Evolutionary conservation across 2,329 filamentous ascomycete genomes (phyloP).

Genomic region (Thielaviopsis musarum): DNA sequence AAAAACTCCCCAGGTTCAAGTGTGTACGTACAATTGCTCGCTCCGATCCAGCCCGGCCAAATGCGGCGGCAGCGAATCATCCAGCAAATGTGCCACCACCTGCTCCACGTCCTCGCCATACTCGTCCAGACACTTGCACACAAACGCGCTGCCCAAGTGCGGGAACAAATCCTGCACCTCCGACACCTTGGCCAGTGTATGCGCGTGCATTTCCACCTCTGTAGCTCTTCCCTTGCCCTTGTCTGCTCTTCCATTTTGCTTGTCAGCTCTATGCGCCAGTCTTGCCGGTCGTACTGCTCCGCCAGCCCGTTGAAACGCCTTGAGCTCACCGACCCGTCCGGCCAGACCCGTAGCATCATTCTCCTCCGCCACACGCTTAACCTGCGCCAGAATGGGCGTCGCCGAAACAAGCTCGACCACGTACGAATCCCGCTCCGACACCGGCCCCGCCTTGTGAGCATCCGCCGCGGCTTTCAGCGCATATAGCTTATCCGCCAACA

Average conservation of each 20-base stretch:
- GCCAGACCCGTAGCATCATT: slow-evolving; percentile 37
- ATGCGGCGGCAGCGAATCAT: slow-evolving; percentile 55
- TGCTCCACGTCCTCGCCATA: slow-evolving; percentile 64
- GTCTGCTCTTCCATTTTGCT: slow-evolving; percentile 24
- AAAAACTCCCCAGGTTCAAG: not conserved
- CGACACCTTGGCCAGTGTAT: slow-evolving; percentile 68
- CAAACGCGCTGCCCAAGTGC: slow-evolving; percentile 66
- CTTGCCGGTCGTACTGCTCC: slow-evolving; percentile 23
- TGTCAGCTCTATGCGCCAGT: no score
- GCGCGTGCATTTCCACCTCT: slow-evolving; percentile 46
- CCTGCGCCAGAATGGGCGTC: slow-evolving; percentile 55
- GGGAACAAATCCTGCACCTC: slow-evolving; percentile 93
- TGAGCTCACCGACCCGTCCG: slow-evolving; percentile 43
- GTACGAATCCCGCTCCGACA: slow-evolving; percentile 50
- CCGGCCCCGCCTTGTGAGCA: slow-evolving; percentile 37
- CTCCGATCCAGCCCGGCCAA: slow-evolving; percentile 46
- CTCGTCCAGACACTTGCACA: slow-evolving; percentile 62
- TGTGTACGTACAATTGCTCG: slow-evolving; percentile 36
- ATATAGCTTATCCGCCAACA: slow-evolving; percentile 71
- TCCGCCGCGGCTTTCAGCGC: slow-evolving; percentile 57
- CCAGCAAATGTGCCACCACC: slow-evolving; percentile 66
- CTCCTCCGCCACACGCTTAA: slow-evolving; percentile 31
- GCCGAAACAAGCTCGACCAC: slow-evolving; percentile 66
- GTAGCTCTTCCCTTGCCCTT: slow-evolving; percentile 44
- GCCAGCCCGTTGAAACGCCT: slow-evolving; percentile 40